Evolutionary conservation across 73 alveolate genomes (phyloP).

Genomic region (Paramecium pentaurelia): DNA sequence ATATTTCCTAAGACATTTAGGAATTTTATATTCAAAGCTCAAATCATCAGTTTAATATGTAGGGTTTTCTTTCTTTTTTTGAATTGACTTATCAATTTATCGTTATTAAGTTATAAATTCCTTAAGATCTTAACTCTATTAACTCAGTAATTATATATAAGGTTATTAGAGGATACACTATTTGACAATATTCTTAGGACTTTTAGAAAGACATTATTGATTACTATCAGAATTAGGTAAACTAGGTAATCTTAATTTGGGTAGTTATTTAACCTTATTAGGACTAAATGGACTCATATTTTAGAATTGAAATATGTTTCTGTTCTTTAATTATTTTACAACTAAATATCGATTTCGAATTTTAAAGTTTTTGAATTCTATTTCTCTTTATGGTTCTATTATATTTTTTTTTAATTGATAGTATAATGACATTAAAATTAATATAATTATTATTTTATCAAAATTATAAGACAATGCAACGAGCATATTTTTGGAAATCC

Average conservation of each 20-base stretch:
- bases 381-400: neutral
- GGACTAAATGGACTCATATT: neutral
- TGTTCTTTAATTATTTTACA: neutral
- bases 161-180: neutral
- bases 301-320: neutral
- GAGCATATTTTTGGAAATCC: neutral
- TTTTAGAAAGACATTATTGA: neutral
- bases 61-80: neutral
- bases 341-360: neutral
- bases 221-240: neutral
- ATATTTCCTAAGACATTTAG: neutral
- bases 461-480: neutral
- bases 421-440: neutral
- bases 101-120: neutral
- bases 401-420: neutral
- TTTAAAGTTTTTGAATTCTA: neutral
- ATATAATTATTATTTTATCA: neutral
- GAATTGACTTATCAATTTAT: neutral
- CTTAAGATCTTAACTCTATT: neutral
- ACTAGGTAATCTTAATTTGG: neutral
- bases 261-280: neutral
- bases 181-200: neutral
- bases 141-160: neutral
- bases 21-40: neutral
- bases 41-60: neutral